Evolutionary conservation across 2,329 filamentous ascomycete species (phyloP).

Genomic region (Penicillium verrucosum): DNA sequence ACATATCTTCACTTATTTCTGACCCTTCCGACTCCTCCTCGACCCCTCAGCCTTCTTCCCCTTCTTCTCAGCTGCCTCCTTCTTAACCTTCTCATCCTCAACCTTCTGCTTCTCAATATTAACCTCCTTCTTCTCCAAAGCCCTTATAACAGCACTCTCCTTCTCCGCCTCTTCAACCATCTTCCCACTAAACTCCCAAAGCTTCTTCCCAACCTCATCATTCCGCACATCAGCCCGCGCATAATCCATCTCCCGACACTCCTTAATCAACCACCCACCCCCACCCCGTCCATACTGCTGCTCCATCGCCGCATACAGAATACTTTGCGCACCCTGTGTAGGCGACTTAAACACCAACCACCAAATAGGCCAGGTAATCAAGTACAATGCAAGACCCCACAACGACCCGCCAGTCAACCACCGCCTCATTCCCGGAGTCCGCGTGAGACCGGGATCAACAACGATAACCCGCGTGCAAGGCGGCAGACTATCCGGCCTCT

Average conservation of each 20-base stretch:
- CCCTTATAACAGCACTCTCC: constrained; percentile 64
- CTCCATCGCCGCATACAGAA: constrained; percentile 85
- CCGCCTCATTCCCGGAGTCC: constrained; percentile 81
- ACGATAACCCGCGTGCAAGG: constrained; percentile 80
- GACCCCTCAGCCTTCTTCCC: constrained; percentile 38
- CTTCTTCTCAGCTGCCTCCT: constrained; percentile 23
- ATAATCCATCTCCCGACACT: constrained; percentile 74
- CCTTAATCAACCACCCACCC: constrained; percentile 77
- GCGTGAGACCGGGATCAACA: constrained; percentile 78
- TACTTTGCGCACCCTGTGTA: constrained; percentile 77
- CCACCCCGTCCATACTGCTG: constrained; percentile 60
- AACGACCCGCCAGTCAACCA: constrained; percentile 85
- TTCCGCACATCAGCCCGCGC: constrained; percentile 71
- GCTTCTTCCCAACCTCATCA: constrained; percentile 72
- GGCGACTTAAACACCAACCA: constrained; percentile 89
- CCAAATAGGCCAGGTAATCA: constrained; percentile 72
- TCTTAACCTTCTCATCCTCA: constrained; percentile 70
- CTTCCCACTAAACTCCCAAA: constrained; percentile 87
- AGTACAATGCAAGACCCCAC: constrained; percentile 72
- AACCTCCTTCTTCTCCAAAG: constrained; percentile 54
- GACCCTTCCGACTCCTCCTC: constrained; percentile 37
- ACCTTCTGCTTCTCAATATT: constrained; percentile 46
- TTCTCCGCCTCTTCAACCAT: constrained; percentile 81
- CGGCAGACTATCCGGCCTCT: constrained; percentile 76
- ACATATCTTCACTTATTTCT: constrained; percentile 20